phyloP scores from a whole-genome alignment of 352 stramenopile genomes.

The Phytophthora tubulina region DNA sequence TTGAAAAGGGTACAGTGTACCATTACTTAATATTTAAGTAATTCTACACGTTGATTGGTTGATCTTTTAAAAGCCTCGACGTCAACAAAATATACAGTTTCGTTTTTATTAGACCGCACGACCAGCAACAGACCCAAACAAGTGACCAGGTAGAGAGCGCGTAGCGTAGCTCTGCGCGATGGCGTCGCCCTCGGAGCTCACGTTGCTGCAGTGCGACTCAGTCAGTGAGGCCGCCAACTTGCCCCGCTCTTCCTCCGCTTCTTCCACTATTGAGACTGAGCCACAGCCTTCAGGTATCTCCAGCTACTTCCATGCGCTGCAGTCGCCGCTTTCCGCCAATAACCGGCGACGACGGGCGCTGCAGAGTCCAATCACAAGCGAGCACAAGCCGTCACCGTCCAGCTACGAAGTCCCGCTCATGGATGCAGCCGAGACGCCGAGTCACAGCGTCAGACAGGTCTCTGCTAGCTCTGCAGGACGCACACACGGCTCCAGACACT shows the following conservation, averaged over 20 bases:
- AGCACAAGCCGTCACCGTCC: neutral
- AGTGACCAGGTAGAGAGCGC: conserved; percentile 4
- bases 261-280: neutral
- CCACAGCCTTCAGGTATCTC: neutral
- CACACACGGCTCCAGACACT: conserved; percentile 36
- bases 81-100: neutral
- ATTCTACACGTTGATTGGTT: neutral
- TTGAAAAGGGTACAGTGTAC: too few species aligned
- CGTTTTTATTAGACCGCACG: conserved; percentile 8
- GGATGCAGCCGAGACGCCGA: conserved; percentile 9
- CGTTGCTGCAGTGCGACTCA: neutral
- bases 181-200: conserved; percentile 13
- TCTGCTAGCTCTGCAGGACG: conserved; percentile 29
- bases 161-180: conserved; percentile 7
- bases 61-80: neutral
- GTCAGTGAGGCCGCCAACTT: conserved; percentile 9
- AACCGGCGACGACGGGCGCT: conserved; percentile 11
- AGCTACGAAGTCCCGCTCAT: conserved; percentile 23
- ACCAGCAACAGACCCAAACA: neutral
- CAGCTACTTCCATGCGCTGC: conserved; percentile 29
- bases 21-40: neutral
- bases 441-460: neutral
- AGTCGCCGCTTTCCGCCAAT: conserved; percentile 23
- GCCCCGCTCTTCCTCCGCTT: conserved; percentile 12
- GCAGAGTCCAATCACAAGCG: conserved; percentile 12